Base-by-base conservation (phyloP, 1,139 yeast genomes). In the Hanseniaspora gamundiae region DNA sequence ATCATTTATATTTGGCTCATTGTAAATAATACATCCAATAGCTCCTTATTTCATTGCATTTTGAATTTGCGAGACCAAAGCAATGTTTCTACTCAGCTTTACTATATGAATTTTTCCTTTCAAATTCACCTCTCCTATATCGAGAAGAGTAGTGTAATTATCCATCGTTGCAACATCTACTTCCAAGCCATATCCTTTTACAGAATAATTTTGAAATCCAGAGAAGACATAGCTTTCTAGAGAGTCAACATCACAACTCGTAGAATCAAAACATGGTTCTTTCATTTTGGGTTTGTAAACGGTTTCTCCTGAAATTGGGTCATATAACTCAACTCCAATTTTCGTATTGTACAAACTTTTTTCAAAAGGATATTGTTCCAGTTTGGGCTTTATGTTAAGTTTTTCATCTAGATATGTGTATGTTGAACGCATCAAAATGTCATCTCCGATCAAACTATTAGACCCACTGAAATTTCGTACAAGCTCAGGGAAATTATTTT, bases 91-190 rank as follows among this genome's bases (percentile, higher is more conserved):
- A 2, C 85, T 85, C 49, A 76, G 76, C 47, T 76, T 73, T 8
- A 87, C 64, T 19, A 88, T 60, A 35, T 83, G 72, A 4, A 91
- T 71, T 14, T 76, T 68, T 2, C 39, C 27, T 14, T 38, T 20
- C 9, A 33, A 19, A 17, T 33, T 13, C 16, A 8, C 16, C 13
- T 28, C 31, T 28, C 16, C 16, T 8, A 28, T n/a, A 13, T 61
- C 70, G 28, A 62, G 55, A 21, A 70, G 47, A 11, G 60, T 58
- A 16, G 70, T 54, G 7, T 73, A 64, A 1, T 65, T 59, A 0
- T 64, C 60, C 8, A 55, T 2, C 0, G 76, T 63, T 2, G 95
- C 97, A 54, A 70, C 78, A 54, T 85, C 82, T 2, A 76, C 77
- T 58, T 72, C 83, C 0, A 79, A 63, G 11, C 68, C 60, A 10